Evolutionary conservation across 78 protist species (phyloP).

Genomic region (Isochrysis galbana): DNA sequence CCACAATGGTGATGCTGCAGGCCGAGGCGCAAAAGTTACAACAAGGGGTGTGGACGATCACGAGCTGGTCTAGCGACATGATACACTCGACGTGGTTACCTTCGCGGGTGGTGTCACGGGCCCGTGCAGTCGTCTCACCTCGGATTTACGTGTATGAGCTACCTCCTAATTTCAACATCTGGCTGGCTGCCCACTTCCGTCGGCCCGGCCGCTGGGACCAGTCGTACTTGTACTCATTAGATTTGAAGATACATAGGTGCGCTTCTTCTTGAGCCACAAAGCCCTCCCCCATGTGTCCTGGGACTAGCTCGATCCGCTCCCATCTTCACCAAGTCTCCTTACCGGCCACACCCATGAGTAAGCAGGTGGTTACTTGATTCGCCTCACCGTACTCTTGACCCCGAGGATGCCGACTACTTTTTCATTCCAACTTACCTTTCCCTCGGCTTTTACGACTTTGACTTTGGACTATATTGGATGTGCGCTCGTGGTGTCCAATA

Average conservation of each 20-base stretch:
- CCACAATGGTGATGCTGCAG: neutral
- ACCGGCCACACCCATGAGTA: no score
- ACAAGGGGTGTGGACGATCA: neutral
- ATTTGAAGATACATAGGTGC: neutral
- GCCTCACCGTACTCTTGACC: slow-evolving; percentile 1
- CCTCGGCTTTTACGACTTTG: slow-evolving; percentile 4
- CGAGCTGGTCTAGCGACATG: neutral
- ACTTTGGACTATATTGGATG: neutral
- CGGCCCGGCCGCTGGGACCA: neutral
- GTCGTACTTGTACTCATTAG: neutral
- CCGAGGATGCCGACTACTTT: slow-evolving; percentile 16
- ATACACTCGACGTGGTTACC: no score
- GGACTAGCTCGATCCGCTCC: no score
- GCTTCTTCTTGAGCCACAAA: no score
- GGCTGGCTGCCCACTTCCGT: slow-evolving; percentile 10
- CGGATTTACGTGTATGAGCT: neutral
- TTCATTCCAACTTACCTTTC: neutral
- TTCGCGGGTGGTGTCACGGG: no score
- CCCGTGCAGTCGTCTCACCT: neutral
- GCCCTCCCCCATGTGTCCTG: no score
- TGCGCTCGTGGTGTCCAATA: neutral
- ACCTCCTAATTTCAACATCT: neutral
- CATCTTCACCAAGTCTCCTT: no score
- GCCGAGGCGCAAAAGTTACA: neutral
- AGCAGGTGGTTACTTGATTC: neutral